Evolutionary conservation across 768 basidiomycete species (phyloP).

Genomic region (Mycena albidolilacea): DNA sequence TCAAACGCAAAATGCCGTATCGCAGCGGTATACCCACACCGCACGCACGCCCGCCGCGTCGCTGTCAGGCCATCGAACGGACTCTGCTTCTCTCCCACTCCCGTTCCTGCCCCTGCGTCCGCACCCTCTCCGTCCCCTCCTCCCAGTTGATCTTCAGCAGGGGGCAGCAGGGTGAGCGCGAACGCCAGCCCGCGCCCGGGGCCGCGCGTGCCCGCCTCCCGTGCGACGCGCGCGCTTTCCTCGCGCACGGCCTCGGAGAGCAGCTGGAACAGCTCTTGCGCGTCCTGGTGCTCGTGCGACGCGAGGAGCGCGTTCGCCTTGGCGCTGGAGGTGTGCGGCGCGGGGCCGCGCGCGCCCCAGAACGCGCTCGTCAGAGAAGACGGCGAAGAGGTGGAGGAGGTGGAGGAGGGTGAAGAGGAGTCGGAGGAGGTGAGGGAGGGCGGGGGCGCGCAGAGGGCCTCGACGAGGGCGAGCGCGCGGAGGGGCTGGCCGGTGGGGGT

Average conservation of each 20-base stretch:
- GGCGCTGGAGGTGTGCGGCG: background rate
- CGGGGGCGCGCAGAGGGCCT: constrained; percentile 66
- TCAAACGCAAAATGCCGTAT: constrained; percentile 94
- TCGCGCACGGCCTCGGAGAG: constrained; percentile 91
- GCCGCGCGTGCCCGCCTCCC: constrained; percentile 74
- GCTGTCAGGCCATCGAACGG: constrained; percentile 95
- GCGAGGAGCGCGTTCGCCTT: constrained; percentile 75
- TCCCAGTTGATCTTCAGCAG: background rate
- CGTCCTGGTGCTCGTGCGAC: constrained; percentile 97
- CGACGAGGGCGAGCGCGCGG: constrained; percentile 48
- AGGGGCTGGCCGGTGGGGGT: constrained; percentile 74
- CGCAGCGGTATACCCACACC: constrained; percentile 94
- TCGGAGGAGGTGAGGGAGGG: constrained; percentile 63
- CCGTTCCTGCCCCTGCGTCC: background rate
- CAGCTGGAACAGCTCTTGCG: constrained; percentile 97
- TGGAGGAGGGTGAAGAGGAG: constrained; percentile 70
- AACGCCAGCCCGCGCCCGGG: constrained; percentile 66
- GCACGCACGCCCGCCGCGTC: constrained; percentile 88
- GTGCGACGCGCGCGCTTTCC: constrained; percentile 82
- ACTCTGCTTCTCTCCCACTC: constrained; percentile 47
- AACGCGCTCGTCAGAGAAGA: constrained; percentile 69
- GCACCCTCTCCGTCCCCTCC: constrained; percentile 25
- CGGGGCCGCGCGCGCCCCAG: background rate
- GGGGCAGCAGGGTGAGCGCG: constrained; percentile 2
- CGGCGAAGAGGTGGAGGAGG: constrained; percentile 69